Percentiles rank a stretch among this genome's conserved stretches.
phyloP scores from a whole-genome alignment of 768 basidiomycete genomes.

The Mycena latifolia region DNA sequence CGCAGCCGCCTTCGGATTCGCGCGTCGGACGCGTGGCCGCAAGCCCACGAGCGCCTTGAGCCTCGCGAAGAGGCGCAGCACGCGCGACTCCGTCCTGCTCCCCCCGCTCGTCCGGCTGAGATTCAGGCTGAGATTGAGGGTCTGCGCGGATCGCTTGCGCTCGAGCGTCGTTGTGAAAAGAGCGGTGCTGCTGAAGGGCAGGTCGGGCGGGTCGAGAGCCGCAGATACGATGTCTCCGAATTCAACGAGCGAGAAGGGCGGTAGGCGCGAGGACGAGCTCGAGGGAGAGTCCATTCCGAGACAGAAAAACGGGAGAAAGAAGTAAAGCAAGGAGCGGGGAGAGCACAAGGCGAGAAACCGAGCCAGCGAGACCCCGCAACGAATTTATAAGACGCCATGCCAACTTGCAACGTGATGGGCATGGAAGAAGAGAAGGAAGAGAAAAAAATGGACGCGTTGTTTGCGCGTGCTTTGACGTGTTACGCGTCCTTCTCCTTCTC shows the following conservation, averaged over 20 bases:
- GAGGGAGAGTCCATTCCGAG: background rate
- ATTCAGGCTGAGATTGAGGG: background rate
- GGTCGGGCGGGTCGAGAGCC: conserved; percentile 26
- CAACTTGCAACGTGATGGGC: too few species aligned
- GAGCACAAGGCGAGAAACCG: too few species aligned
- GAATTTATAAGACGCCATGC: too few species aligned
- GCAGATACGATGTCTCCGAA: conserved; percentile 26
- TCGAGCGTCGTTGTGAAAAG: background rate
- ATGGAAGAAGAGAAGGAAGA: background rate
- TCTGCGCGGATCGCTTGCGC: conserved; percentile 11
- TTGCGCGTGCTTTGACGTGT: background rate
- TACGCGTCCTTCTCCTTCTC: background rate
- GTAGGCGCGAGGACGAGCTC: conserved; percentile 2
- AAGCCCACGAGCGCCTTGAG: conserved; percentile 24
- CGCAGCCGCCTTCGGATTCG: too few species aligned
- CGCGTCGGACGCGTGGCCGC: background rate
- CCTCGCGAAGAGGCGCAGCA: conserved; percentile 6
- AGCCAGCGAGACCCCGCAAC: too few species aligned
- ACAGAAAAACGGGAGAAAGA: background rate
- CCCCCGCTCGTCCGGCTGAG: too few species aligned
- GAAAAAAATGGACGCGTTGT: background rate
- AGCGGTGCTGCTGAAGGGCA: background rate
- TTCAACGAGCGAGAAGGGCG: conserved; percentile 23
- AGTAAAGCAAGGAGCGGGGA: too few species aligned
- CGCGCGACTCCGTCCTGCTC: background rate